phyloP scores from a whole-genome alignment of 805 yeast species.

The Saturnispora diversa region DNA sequence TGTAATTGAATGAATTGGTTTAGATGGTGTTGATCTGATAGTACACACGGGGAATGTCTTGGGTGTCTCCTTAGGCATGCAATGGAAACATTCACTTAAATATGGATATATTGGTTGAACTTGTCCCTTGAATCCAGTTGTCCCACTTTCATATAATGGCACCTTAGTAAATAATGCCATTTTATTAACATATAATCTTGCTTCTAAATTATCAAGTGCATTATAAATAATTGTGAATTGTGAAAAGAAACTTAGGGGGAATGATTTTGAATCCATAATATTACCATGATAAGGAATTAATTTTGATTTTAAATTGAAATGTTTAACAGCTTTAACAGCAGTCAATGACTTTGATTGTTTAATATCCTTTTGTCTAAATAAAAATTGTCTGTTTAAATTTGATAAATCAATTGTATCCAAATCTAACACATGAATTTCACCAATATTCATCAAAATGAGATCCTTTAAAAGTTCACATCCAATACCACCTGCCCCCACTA shows the following conservation, averaged over 20 bases:
- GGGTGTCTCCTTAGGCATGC: conserved; percentile 80
- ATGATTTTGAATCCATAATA: conserved; percentile 66
- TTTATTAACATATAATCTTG: conserved; percentile 81
- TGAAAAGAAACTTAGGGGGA: conserved; percentile 68
- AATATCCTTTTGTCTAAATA: conserved; percentile 84
- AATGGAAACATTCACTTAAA: conserved; percentile 85
- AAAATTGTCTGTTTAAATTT: conserved; percentile 86
- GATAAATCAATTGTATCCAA: conserved; percentile 90
- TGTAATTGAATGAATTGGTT: conserved; percentile 91
- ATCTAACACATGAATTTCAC: conserved; percentile 88
- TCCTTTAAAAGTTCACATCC: conserved; percentile 89
- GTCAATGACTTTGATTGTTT: conserved; percentile 81
- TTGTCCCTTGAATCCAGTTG: conserved; percentile 92
- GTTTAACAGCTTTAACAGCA: conserved; percentile 72
- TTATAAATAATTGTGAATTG: conserved; percentile 78
- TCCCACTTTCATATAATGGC: conserved; percentile 88
- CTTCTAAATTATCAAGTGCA: conserved; percentile 90
- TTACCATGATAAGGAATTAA: conserved; percentile 79
- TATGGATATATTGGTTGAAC: conserved; percentile 85
- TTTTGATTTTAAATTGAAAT: conserved; percentile 58
- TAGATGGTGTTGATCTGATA: conserved; percentile 92
- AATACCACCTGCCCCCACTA: conserved; percentile 96
- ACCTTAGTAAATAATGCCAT: conserved; percentile 65
- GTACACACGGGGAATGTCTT: conserved; percentile 94
- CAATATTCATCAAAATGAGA: conserved; percentile 68